Evolutionary conservation across 495 filamentous ascomycete genomes (phyloP).

Genomic region (Podospora pseudoanserina): DNA sequence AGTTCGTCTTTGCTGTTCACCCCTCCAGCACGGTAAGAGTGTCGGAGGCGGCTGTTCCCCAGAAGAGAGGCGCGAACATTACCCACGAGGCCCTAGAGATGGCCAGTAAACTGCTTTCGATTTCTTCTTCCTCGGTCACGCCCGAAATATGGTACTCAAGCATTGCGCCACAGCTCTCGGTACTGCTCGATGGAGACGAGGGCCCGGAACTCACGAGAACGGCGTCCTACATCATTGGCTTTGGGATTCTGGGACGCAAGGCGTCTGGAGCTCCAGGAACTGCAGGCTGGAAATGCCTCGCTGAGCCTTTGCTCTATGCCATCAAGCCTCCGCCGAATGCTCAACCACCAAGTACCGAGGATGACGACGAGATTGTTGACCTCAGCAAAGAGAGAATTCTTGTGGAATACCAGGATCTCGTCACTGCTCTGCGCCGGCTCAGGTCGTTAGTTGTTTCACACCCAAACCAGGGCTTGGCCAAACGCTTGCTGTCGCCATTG

Average conservation of each 20-base stretch:
- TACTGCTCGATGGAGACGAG: conserved; percentile 62
- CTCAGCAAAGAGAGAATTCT: conserved; percentile 38
- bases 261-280: conserved; percentile 64
- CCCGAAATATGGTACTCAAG: conserved; percentile 57
- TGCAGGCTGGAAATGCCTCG: conserved; percentile 65
- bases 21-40: conserved; percentile 41
- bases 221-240: conserved; percentile 69
- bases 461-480: conserved; percentile 69
- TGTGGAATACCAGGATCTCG: conserved; percentile 43
- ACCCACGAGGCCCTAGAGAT: conserved; percentile 70
- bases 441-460: conserved; percentile 59
- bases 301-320: conserved; percentile 58
- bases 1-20: conserved; percentile 64
- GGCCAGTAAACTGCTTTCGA: conserved; percentile 59
- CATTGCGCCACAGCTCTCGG: conserved; percentile 64
- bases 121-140: conserved; percentile 56
- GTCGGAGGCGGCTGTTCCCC: conserved; percentile 38
- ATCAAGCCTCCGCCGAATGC: conserved; percentile 52
- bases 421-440: conserved; percentile 54
- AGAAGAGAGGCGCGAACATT: conserved; percentile 58
- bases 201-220: conserved; percentile 61
- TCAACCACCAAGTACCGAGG: neutral
- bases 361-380: conserved; percentile 37
- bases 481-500: conserved; percentile 61
- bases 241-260: conserved; percentile 65